These are phyloP conservation scores for Ophiostoma himal-ulmi DNA, from an alignment of 2,329 filamentous ascomycete genomes.

Conservation along the genomic window DNA sequence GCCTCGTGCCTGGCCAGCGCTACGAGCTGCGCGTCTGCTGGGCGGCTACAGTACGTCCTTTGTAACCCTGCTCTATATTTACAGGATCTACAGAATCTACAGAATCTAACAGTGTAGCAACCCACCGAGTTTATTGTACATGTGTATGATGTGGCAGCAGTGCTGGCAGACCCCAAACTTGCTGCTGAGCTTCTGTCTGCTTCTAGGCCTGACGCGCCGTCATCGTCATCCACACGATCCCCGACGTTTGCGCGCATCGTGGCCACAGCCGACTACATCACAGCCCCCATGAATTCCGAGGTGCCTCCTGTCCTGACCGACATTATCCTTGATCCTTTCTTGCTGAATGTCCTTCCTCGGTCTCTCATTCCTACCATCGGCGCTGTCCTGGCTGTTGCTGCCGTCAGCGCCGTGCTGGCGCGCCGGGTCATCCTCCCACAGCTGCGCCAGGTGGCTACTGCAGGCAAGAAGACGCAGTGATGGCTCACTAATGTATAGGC, in stretches of 20 bases:
- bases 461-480: neutral
- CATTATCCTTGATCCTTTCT: conserved; percentile 77
- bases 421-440: conserved; percentile 34
- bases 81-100: neutral
- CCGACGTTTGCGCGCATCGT: conserved; percentile 39
- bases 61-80: neutral
- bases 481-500: neutral
- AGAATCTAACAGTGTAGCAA: conserved; percentile 52
- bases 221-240: conserved; percentile 46
- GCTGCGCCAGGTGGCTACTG: conserved; percentile 30
- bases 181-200: conserved; percentile 50
- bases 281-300: conserved; percentile 62
- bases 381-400: conserved; percentile 62
- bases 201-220: conserved; percentile 17
- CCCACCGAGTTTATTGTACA: conserved; percentile 72
- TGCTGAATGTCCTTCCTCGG: conserved; percentile 66
- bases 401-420: conserved; percentile 40
- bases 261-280: conserved; percentile 80
- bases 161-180: conserved; percentile 58
- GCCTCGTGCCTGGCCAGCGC: conserved; percentile 62
- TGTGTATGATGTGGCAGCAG: conserved; percentile 54
- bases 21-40: conserved; percentile 94
- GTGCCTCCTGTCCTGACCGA: conserved; percentile 73
- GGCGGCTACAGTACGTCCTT: conserved; percentile 67
- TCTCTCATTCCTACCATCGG: conserved; percentile 67